Conservation (phyloP, 2,329 filamentous ascomycete genomes). For the Penicillium sp. region DNA sequence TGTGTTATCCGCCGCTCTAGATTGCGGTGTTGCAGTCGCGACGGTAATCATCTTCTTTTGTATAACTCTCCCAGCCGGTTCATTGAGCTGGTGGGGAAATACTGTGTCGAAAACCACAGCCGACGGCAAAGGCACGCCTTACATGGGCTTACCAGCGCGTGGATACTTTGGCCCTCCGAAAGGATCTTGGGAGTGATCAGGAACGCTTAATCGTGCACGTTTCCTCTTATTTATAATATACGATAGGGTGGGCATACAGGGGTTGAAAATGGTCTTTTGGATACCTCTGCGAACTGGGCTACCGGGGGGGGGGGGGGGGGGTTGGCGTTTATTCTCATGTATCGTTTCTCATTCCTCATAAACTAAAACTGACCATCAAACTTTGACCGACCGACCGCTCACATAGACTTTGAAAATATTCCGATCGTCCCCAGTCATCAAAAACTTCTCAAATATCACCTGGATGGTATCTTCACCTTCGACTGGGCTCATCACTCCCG, state of each 20-base stretch:
- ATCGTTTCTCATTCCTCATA: not conserved
- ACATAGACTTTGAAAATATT: conserved; percentile 61
- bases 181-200: conserved; percentile 29
- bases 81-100: conserved; percentile 47
- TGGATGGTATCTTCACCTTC: conserved; percentile 51
- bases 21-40: conserved; percentile 45
- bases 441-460: conserved; percentile 61
- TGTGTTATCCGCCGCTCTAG: conserved; percentile 46
- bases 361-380: not conserved
- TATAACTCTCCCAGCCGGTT: conserved; percentile 43
- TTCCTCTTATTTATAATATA: not conserved
- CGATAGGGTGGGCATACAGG: not conserved
- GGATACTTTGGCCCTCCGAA: conserved; percentile 35
- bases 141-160: conserved; percentile 26
- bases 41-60: conserved; percentile 49
- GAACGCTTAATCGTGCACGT: not conserved
- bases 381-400: conserved; percentile 43
- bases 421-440: conserved; percentile 66
- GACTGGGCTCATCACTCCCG: conserved; percentile 54
- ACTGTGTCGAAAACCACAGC: conserved; percentile 40
- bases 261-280: not conserved
- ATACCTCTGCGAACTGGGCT: not conserved
- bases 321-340: not conserved
- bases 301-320: not conserved
- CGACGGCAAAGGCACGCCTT: conserved; percentile 43